These are phyloP conservation scores for Polytrichum formosum DNA, from an alignment of 225 moss, liverwort and hornwort species.

Conservation along the genomic window DNA sequence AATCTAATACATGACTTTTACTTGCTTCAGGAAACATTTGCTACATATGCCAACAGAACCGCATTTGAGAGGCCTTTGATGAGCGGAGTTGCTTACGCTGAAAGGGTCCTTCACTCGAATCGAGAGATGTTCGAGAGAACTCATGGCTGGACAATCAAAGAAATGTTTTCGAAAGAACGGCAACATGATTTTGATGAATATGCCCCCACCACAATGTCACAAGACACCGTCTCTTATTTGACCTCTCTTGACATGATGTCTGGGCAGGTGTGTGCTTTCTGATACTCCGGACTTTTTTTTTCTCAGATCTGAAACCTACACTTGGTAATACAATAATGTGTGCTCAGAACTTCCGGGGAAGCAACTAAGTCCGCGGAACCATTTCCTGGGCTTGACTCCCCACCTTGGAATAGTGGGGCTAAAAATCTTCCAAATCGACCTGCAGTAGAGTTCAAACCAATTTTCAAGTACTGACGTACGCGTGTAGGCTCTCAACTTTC, in stretches of 20 bases:
- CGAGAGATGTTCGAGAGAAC: constrained; percentile 50
- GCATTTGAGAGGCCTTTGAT: constrained; percentile 69
- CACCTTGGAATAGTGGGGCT: too few species aligned
- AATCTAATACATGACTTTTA: neutral
- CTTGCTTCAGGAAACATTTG: constrained; percentile 56
- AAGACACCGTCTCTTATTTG: constrained; percentile 59
- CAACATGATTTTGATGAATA: constrained; percentile 61
- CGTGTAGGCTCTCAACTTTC: too few species aligned
- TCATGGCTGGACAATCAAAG: constrained; percentile 61
- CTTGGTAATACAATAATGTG: too few species aligned
- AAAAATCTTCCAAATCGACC: too few species aligned
- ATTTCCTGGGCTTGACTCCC: too few species aligned
- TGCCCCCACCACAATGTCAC: constrained; percentile 63
- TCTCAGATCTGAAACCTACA: neutral
- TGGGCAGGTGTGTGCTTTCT: constrained; percentile 42
- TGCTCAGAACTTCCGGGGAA: too few species aligned
- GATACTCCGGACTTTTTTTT: neutral
- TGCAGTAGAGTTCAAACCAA: too few species aligned
- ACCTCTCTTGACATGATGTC: constrained; percentile 78
- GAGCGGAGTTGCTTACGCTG: constrained; percentile 71
- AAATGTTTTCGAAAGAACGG: constrained; percentile 57
- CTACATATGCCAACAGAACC: constrained; percentile 55
- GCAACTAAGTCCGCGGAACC: too few species aligned
- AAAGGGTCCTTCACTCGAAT: constrained; percentile 58
- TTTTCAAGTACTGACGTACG: too few species aligned